Evolutionary conservation across 768 basidiomycete species (phyloP).

Genomic region (Tylopilus intermedius): DNA sequence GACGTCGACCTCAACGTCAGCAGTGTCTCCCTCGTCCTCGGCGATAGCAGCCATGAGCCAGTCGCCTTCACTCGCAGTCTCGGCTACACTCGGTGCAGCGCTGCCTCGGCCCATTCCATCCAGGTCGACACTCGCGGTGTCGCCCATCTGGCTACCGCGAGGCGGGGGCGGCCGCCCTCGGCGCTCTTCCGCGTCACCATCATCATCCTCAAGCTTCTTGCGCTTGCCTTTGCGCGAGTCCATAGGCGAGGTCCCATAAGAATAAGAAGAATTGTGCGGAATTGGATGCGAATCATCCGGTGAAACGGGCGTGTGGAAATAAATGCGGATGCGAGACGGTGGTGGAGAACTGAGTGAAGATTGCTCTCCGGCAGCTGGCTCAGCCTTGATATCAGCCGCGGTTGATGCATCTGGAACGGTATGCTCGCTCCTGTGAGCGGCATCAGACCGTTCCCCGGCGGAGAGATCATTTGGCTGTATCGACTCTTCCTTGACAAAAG

Average conservation of each 20-base stretch:
- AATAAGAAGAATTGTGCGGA: constrained; percentile 51
- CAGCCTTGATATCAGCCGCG: constrained; percentile 30
- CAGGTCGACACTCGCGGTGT: constrained; percentile 52
- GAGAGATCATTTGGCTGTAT: constrained; percentile 20
- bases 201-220: constrained; percentile 87
- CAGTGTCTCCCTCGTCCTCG: constrained; percentile 58
- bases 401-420: constrained; percentile 26
- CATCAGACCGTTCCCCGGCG: constrained; percentile 18
- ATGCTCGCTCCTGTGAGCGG: constrained; percentile 18
- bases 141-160: constrained; percentile 40
- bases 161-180: constrained; percentile 63
- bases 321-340: constrained; percentile 83
- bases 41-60: constrained; percentile 89
- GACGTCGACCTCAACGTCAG: constrained; percentile 53
- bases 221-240: constrained; percentile 75
- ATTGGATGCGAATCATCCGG: constrained; percentile 76
- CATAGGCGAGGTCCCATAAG: constrained; percentile 39
- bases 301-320: constrained; percentile 86
- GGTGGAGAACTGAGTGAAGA: constrained; percentile 39
- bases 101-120: constrained; percentile 57
- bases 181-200: constrained; percentile 72
- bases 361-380: constrained; percentile 26
- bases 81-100: constrained; percentile 61
- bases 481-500: constrained; percentile 31
- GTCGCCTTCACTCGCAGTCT: constrained; percentile 67